Conservation (phyloP, 2,329 filamentous ascomycete species). For the Decorospora gaudefroyi region DNA sequence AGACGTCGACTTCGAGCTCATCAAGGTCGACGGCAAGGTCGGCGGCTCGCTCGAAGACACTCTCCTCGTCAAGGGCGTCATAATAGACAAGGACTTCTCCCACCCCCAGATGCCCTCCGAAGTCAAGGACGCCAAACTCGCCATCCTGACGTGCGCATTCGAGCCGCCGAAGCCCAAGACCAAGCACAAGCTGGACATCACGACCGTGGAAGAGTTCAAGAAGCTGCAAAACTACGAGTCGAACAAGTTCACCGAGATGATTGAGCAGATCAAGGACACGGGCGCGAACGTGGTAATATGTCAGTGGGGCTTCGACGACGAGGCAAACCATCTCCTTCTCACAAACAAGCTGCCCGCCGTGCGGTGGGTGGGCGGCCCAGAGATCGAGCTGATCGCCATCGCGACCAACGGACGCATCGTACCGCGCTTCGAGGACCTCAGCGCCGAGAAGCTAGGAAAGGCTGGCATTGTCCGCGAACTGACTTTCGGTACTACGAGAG, state of each 20-base stretch:
- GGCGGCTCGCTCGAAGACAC: conserved; percentile 92
- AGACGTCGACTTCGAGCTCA: conserved; percentile 98
- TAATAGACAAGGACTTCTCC: conserved; percentile 99
- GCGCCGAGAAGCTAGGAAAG: conserved; percentile 83
- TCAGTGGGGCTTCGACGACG: conserved; percentile 99
- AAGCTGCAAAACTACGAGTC: conserved; percentile 94
- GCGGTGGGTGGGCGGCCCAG: conserved; percentile 95
- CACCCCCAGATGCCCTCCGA: conserved; percentile 98
- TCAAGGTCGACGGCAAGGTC: conserved; percentile 99
- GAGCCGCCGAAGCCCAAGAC: conserved; percentile 99
- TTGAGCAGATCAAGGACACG: conserved; percentile 94
- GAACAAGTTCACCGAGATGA: conserved; percentile 98
- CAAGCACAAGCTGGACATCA: conserved; percentile 98
- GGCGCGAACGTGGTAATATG: conserved; percentile 97
- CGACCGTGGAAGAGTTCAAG: conserved; percentile 96
- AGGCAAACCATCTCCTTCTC: conserved; percentile 94
- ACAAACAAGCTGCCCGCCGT: conserved; percentile 96
- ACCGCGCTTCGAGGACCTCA: conserved; percentile 93
- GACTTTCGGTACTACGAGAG: conserved; percentile 93
- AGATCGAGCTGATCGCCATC: conserved; percentile 98
- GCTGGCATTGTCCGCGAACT: conserved; percentile 93
- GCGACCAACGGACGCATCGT: conserved; percentile 98
- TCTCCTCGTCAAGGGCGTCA: conserved; percentile 93
- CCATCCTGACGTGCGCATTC: conserved; percentile 96
- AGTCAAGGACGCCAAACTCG: conserved; percentile 93